Percentiles rank a stretch among this genome's conserved stretches.
Evolutionary conservation across 495 filamentous ascomycete species (phyloP).

Genomic region (Xylaria castorea): DNA sequence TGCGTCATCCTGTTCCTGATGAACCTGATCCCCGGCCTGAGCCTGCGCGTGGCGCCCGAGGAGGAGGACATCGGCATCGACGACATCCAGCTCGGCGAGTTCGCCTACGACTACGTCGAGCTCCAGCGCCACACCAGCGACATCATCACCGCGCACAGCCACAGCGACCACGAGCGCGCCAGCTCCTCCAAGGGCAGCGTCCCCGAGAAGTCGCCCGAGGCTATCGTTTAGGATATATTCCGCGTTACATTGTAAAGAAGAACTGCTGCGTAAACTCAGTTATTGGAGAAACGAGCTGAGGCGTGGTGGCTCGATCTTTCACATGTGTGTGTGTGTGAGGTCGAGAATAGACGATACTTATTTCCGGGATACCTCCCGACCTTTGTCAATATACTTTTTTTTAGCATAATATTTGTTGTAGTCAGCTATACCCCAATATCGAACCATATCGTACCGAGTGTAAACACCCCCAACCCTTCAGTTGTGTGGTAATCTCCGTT

Average conservation of each 20-base stretch:
- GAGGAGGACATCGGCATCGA: conserved; percentile 81
- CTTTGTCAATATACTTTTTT: conserved; percentile 18
- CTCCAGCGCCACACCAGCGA: conserved; percentile 71
- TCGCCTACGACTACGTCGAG: conserved; percentile 86
- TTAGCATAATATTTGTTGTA: conserved; percentile 19
- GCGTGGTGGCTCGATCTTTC: background rate
- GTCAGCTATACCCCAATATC: conserved; percentile 14
- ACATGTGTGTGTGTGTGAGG: background rate
- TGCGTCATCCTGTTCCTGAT: conserved; percentile 79
- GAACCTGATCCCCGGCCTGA: conserved; percentile 76
- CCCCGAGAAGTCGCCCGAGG: conserved; percentile 33
- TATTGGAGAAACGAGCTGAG: background rate
- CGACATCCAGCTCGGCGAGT: conserved; percentile 83
- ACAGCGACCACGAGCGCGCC: conserved; percentile 63
- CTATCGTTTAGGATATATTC: background rate
- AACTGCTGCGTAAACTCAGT: background rate
- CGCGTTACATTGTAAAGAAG: background rate
- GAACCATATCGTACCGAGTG: background rate
- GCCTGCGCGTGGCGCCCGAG: conserved; percentile 73
- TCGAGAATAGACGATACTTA: conserved; percentile 5
- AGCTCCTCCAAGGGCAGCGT: conserved; percentile 68
- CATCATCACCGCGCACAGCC: conserved; percentile 18
- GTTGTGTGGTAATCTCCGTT: background rate
- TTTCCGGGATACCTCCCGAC: background rate
- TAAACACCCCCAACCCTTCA: background rate